These are phyloP conservation scores for Nakaseomyces glabratus DNA, from an alignment of 1,139 yeast species.

Conservation along the genomic window DNA sequence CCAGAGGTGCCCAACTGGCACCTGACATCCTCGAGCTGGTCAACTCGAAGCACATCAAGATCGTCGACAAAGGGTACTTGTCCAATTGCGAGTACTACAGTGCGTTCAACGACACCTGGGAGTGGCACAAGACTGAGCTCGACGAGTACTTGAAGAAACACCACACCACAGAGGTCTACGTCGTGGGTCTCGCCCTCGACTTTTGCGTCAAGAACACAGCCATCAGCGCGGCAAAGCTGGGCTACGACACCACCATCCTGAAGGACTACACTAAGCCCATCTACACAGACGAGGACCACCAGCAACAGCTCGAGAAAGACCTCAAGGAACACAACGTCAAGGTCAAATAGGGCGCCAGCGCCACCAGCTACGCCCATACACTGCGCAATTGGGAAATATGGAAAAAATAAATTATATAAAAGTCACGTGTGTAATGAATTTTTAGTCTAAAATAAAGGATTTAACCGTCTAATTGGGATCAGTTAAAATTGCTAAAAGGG, in stretches of 20 bases:
- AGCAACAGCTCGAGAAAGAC: slow-evolving; percentile 15
- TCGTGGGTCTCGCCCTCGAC: slow-evolving; percentile 82
- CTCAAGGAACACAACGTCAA: slow-evolving; percentile 13
- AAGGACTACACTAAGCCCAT: slow-evolving; percentile 46
- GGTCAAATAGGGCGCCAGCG: no score
- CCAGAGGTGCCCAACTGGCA: slow-evolving; percentile 60
- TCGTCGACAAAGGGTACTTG: slow-evolving; percentile 62
- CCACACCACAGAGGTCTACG: slow-evolving; percentile 50
- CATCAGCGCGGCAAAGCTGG: slow-evolving; percentile 50
- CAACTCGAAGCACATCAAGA: slow-evolving; percentile 23
- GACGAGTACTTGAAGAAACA: slow-evolving; percentile 37
- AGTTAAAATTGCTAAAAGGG: no score
- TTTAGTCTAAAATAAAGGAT: no score
- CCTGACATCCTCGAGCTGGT: slow-evolving; percentile 33
- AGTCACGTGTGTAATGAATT: no score
- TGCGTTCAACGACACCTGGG: slow-evolving; percentile 80
- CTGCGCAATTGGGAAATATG: no score
- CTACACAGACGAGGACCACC: slow-evolving; percentile 27
- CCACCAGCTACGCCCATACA: no score
- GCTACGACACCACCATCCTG: slow-evolving; percentile 56
- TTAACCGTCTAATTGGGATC: no score
- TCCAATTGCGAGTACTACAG: slow-evolving; percentile 78
- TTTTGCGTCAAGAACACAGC: slow-evolving; percentile 77
- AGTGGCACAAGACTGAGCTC: slow-evolving; percentile 59
- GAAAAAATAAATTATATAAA: no score